phyloP scores from a whole-genome alignment of 1,284 basidiomycete species.

The Cryptococcus sp. region DNA sequence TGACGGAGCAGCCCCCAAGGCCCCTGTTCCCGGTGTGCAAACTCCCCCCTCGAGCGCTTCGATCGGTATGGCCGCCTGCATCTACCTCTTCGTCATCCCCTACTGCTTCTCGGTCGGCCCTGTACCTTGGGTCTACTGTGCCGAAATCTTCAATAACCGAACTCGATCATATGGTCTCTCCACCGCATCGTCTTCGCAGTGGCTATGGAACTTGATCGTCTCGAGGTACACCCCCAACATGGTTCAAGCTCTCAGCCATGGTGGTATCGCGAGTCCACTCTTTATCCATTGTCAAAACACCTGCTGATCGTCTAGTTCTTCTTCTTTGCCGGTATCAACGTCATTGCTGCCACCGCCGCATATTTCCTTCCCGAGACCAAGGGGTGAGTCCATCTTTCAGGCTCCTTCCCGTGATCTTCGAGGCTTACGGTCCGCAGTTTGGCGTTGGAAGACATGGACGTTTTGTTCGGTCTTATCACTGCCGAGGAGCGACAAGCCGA shows the following conservation, averaged over 20 bases:
- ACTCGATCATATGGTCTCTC: conserved; percentile 70
- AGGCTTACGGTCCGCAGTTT: no score
- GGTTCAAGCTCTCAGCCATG: conserved; percentile 44
- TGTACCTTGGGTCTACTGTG: conserved; percentile 32
- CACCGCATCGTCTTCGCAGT: conserved; percentile 63
- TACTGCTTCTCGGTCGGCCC: conserved; percentile 41
- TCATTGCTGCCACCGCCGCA: conserved; percentile 29
- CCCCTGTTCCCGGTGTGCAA: conserved; percentile 1
- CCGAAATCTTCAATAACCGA: conserved; percentile 74
- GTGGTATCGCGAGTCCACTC: conserved; percentile 12
- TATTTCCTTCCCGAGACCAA: conserved; percentile 55
- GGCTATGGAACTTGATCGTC: conserved; percentile 69
- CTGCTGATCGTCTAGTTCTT: conserved; percentile 17
- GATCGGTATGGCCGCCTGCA: conserved; percentile 36
- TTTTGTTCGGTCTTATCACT: conserved; percentile 63
- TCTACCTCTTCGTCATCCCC: conserved; percentile 41
- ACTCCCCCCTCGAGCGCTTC: conserved; percentile 10
- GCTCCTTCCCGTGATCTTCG: no score
- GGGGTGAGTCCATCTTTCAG: no score
- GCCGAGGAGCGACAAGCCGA: conserved; percentile 55
- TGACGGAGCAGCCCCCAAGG: conserved; percentile 28
- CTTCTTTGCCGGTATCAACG: conserved; percentile 37
- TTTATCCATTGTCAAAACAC: no score
- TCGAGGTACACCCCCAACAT: conserved; percentile 62
- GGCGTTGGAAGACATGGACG: conserved; percentile 43